Evolutionary conservation across 495 filamentous ascomycete genomes (phyloP).

Genomic region (Glonium stellatum): DNA sequence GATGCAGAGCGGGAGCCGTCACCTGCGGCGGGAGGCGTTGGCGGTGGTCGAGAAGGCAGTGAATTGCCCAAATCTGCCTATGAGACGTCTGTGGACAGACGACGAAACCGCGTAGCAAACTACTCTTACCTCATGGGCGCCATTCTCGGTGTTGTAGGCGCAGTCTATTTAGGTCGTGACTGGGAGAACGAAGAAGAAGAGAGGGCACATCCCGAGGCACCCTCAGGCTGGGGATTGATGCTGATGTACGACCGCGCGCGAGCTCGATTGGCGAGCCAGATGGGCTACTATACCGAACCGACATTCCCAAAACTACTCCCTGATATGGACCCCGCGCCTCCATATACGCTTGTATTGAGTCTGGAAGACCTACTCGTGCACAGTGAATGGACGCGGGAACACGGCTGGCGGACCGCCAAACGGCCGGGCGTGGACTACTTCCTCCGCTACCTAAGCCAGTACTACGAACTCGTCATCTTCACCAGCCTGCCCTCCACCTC

Average conservation of each 20-base stretch:
- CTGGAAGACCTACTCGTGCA: slow-evolving; percentile 92
- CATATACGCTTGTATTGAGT: slow-evolving; percentile 89
- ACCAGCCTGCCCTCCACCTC: slow-evolving; percentile 74
- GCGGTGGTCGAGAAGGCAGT: slow-evolving; percentile 39
- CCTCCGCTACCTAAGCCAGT: slow-evolving; percentile 87
- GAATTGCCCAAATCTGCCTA: slow-evolving; percentile 75
- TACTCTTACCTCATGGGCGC: slow-evolving; percentile 52
- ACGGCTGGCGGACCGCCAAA: slow-evolving; percentile 94
- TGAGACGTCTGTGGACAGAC: slow-evolving; percentile 80
- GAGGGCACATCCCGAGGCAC: slow-evolving; percentile 56
- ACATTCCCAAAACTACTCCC: slow-evolving; percentile 91
- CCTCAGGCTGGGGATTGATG: slow-evolving; percentile 64
- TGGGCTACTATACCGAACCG: slow-evolving; percentile 92
- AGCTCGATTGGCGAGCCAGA: slow-evolving; percentile 63
- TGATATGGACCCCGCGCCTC: slow-evolving; percentile 66
- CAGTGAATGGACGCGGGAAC: slow-evolving; percentile 85
- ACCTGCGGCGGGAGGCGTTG: slow-evolving; percentile 13
- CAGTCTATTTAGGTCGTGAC: slow-evolving; percentile 72
- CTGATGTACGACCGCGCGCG: slow-evolving; percentile 72
- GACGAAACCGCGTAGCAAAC: slow-evolving; percentile 63
- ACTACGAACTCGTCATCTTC: slow-evolving; percentile 96
- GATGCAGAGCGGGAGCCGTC: slow-evolving; percentile 16
- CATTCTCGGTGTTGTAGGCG: slow-evolving; percentile 45
- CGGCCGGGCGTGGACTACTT: slow-evolving; percentile 96
- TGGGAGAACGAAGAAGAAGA: slow-evolving; percentile 73